Evolutionary conservation across 139 green algal species (phyloP).

Genomic region (Volvox africanus): DNA sequence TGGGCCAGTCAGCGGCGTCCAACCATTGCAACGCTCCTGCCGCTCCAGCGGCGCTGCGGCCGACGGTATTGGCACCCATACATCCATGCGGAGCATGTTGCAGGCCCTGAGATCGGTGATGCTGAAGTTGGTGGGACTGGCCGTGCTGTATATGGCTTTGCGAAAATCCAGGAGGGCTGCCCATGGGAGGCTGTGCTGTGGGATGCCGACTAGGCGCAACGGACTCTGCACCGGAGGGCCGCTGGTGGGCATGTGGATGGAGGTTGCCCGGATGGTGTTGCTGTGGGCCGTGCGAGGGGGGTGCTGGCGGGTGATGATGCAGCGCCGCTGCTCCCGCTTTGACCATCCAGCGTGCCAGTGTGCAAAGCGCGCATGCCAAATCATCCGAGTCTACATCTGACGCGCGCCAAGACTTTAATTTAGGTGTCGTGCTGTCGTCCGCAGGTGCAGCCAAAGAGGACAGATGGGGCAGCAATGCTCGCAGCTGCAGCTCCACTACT

Average conservation of each 20-base stretch:
- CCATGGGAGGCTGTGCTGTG: not conserved
- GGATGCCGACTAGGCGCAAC: not conserved
- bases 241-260: not conserved
- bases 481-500: constrained; percentile 28
- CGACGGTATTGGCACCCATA: not conserved
- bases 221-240: not conserved
- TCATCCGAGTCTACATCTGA: not conserved
- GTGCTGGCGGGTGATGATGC: not conserved
- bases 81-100: not conserved
- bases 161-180: not conserved
- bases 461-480: constrained; percentile 28
- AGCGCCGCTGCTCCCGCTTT: not conserved
- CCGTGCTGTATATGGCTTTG: not conserved
- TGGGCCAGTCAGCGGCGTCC: not conserved
- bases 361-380: constrained; percentile 38
- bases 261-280: too few relatives aligned
- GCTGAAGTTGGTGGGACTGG: constrained; percentile 35
- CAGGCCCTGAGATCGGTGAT: not conserved
- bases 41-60: not conserved
- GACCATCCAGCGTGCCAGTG: constrained; percentile 43
- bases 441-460: not conserved
- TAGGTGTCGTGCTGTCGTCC: too few relatives aligned
- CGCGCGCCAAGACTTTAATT: not conserved
- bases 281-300: not conserved
- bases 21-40: not conserved